Base-by-base conservation (phyloP, 2,329 filamentous ascomycete species). In the Penicillium sp. region DNA sequence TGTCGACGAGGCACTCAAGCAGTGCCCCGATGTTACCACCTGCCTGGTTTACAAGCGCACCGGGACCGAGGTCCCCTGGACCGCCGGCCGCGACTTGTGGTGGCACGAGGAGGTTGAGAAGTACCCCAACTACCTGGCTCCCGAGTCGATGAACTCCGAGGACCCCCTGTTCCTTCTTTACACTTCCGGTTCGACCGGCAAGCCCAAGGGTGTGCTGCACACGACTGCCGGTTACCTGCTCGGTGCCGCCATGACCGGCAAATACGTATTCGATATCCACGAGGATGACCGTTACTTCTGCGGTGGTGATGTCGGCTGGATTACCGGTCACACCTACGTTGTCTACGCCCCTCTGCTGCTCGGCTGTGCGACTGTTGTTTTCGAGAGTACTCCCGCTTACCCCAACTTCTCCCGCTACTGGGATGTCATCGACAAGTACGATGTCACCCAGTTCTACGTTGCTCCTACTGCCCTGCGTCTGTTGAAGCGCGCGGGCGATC, bases 51-150 rank as follows among this genome's bases (percentile, higher is more conserved):
- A 89, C 84, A 94, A 96, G 86, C 90, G 95, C 70, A 99, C 95
- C 39, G 94, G 94, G 54, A 89, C 92, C 51, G 92, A 97, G 55
- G 88, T 98, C 20, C 93, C 94, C 65, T 94, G 90, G 90, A 96
- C 92, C 54, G 79, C 86, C 67, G 92, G 92, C 66, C 88, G 95
- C 72, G 95, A 99, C 78, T 84, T 87, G 74, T 99, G 95, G 95
- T 99, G 95, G 95, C 92, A 98, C 78, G 95, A 98, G 82, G 94
- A 98, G 84, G 88, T 94, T 57, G 91, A 96, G 76, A 98, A 97
- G 83, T 98, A 92, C 86, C 95, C 95, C 64, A 84, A 87, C 70
- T 98, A 98, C 83, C 89, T 96, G 73, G 83, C 94, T 34, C 93
- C 94, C 11, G 93, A 96, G 83, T 79, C 87, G 66, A 90, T 99